Percentiles rank a stretch among this genome's conserved stretches.
These are phyloP conservation scores for Xylaria polymorpha DNA, from an alignment of 2,329 filamentous ascomycete genomes.

Conservation along the genomic window DNA sequence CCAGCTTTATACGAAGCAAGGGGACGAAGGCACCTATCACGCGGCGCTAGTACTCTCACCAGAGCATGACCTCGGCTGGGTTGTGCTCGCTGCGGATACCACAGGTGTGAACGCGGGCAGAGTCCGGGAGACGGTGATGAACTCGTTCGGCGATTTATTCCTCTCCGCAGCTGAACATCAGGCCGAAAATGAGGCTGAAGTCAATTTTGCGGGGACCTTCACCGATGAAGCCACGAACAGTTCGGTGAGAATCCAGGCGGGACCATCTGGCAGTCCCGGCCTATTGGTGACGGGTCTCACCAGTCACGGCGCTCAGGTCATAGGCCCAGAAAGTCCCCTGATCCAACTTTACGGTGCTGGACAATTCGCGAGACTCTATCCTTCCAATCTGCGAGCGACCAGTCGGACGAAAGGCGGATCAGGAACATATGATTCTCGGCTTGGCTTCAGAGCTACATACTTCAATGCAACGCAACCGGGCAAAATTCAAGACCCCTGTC, in stretches of 20 bases:
- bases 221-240: conserved; percentile 32
- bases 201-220: conserved; percentile 33
- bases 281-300: conserved; percentile 23
- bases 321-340: conserved; percentile 33
- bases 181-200: conserved; percentile 25
- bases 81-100: conserved; percentile 35
- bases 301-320: conserved; percentile 31
- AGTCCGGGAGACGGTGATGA: conserved; percentile 31
- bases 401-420: conserved; percentile 4
- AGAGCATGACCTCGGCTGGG: conserved; percentile 38
- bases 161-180: conserved; percentile 35
- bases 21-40: conserved; percentile 36
- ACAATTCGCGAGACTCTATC: conserved; percentile 32
- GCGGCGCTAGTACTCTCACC: conserved; percentile 37
- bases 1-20: conserved; percentile 41
- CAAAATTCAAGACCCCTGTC: conserved; percentile 34
- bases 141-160: conserved; percentile 32
- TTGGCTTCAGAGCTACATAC: conserved; percentile 37
- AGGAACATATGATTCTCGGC: conserved; percentile 27
- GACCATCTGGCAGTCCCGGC: conserved; percentile 15
- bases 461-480: conserved; percentile 28
- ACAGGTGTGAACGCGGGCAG: not conserved
- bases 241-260: conserved; percentile 24
- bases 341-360: conserved; percentile 31
- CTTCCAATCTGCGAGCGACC: conserved; percentile 30